A percentile compares a stretch with the other conserved stretches of the same genome.
phyloP scores from a whole-genome alignment of 208 protist species.

The Trypanosomatidae sp. region DNA sequence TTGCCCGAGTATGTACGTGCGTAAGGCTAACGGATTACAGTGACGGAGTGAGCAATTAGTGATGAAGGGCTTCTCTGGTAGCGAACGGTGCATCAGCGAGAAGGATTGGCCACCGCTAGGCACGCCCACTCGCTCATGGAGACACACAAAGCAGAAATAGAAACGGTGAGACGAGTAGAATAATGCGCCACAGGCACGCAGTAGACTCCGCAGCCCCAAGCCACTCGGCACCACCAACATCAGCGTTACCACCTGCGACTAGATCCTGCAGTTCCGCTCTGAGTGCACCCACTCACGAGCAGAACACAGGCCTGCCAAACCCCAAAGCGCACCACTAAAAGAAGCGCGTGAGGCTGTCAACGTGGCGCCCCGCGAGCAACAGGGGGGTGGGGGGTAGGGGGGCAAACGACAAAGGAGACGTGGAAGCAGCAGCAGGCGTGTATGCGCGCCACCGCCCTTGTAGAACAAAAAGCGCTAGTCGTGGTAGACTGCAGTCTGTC shows the following conservation, averaged over 20 bases:
- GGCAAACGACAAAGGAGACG: not conserved
- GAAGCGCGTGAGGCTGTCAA: not conserved
- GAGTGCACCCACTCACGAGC: not conserved
- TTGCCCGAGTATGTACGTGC: not conserved
- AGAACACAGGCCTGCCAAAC: not conserved
- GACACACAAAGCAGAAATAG: not conserved
- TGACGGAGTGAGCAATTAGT: not conserved
- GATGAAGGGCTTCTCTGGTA: not conserved
- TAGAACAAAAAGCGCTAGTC: not conserved
- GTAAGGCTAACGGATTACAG: not conserved
- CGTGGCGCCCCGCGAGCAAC: not conserved
- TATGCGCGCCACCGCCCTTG: not conserved
- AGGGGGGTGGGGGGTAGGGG: not conserved
- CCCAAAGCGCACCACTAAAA: not conserved
- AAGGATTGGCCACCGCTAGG: not conserved
- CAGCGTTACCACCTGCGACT: not conserved
- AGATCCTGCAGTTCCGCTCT: not conserved
- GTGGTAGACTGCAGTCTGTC: not conserved
- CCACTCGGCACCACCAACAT: not conserved
- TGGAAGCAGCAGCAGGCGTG: not conserved
- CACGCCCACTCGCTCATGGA: not conserved
- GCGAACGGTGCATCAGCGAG: not conserved
- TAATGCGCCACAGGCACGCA: not conserved
- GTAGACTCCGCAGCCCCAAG: not conserved
- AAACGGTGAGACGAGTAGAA: not conserved